Percentiles rank a stretch among this genome's conserved stretches.
phyloP scores from a whole-genome alignment of 1,284 basidiomycete genomes.

The Amylostereum areolatum region DNA sequence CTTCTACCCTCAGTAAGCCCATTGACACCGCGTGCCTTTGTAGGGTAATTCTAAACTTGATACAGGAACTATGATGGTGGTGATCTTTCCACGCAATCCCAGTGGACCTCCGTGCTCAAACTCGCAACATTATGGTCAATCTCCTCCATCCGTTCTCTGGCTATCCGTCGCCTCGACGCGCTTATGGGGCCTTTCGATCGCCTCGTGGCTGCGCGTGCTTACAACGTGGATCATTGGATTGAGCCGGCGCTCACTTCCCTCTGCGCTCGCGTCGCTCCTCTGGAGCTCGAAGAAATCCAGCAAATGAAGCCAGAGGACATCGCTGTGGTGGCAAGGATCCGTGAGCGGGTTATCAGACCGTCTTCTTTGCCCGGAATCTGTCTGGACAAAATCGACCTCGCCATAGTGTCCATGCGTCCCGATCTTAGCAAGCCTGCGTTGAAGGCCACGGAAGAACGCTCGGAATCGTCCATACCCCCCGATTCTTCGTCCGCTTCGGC shows the following conservation, averaged over 20 bases:
- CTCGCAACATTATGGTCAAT: not conserved
- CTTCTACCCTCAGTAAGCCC: not conserved
- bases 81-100: not conserved
- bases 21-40: not conserved
- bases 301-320: not conserved
- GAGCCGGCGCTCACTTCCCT: not conserved
- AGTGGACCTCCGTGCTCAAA: not conserved
- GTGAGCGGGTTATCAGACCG: not conserved
- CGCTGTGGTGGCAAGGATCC: not conserved
- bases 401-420: not conserved
- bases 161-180: not conserved
- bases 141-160: not conserved
- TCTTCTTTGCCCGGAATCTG: not conserved
- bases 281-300: not conserved
- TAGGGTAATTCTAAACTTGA: no score
- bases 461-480: not conserved
- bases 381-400: not conserved
- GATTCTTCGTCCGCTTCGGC: not conserved
- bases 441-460: not conserved
- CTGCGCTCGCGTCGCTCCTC: not conserved
- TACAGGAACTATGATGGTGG: not conserved
- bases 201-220: not conserved
- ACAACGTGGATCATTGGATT: not conserved
- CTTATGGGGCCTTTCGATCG: not conserved
- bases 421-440: not conserved